Conservation (phyloP, 768 basidiomycete genomes). For the Tulasnella sp. region DNA sequence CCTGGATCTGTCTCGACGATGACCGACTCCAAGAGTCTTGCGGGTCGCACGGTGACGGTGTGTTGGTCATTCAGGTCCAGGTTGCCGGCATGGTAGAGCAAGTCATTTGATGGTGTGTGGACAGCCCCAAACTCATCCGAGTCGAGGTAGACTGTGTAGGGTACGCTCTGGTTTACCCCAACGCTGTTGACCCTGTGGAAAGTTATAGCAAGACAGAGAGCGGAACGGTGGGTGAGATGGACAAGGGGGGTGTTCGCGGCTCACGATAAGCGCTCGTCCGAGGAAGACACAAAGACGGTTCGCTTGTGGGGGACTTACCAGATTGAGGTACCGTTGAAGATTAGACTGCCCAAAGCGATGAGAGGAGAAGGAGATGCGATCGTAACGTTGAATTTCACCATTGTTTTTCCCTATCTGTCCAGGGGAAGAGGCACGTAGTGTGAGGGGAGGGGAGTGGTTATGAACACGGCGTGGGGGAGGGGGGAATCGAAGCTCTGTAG, state of each 20-base stretch:
- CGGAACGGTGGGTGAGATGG: not conserved
- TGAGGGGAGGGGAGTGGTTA: too few species aligned
- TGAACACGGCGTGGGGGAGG: too few species aligned
- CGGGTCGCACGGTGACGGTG: not conserved
- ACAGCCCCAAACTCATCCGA: not conserved
- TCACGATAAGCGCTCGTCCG: not conserved
- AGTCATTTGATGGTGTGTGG: not conserved
- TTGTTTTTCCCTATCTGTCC: not conserved
- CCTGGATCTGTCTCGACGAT: conserved; percentile 5
- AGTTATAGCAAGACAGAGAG: not conserved
- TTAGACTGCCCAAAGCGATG: conserved; percentile 1
- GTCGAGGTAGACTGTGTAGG: conserved; percentile 4
- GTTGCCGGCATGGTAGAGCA: not conserved
- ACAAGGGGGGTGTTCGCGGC: not conserved
- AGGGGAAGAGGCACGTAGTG: too few species aligned
- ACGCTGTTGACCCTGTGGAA: not conserved
- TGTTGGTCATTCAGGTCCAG: not conserved
- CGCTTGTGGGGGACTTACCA: not conserved
- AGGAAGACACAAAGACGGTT: too few species aligned
- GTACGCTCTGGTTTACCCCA: not conserved
- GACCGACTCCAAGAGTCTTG: conserved; percentile 1
- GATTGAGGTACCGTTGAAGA: conserved; percentile 17
- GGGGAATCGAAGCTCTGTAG: too few species aligned
- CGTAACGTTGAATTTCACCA: conserved; percentile 22
- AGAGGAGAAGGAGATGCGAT: not conserved